Conservation (phyloP, 2,329 filamentous ascomycete genomes). For the Penicillium sp. region DNA sequence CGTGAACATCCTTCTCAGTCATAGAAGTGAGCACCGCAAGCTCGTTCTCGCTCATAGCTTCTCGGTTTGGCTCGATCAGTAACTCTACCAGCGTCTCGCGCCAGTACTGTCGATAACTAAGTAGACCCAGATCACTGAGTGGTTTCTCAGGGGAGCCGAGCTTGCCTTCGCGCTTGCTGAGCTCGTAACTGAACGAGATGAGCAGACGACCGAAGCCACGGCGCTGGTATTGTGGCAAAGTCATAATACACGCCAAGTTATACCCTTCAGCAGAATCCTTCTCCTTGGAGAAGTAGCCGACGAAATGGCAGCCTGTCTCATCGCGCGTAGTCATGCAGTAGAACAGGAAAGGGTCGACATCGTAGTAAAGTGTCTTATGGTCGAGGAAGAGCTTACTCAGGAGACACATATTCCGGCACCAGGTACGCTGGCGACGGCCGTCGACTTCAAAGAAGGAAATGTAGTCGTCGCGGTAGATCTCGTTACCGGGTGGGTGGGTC, state of each 20-base stretch:
- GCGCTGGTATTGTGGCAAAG: slow-evolving; percentile 91
- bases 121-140: slow-evolving; percentile 84
- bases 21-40: slow-evolving; percentile 79
- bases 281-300: slow-evolving; percentile 99
- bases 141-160: slow-evolving; percentile 96
- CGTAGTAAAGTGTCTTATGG: slow-evolving; percentile 97
- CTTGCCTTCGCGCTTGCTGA: slow-evolving; percentile 92
- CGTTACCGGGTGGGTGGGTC: slow-evolving; percentile 91
- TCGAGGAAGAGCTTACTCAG: slow-evolving; percentile 97
- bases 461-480: slow-evolving; percentile 89
- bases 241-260: slow-evolving; percentile 97
- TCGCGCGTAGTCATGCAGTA: slow-evolving; percentile 96
- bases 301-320: slow-evolving; percentile 88
- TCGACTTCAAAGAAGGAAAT: slow-evolving; percentile 98
- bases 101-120: slow-evolving; percentile 98
- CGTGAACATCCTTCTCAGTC: slow-evolving; percentile 96
- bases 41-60: slow-evolving; percentile 74
- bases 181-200: slow-evolving; percentile 96
- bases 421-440: slow-evolving; percentile 94
- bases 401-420: slow-evolving; percentile 95
- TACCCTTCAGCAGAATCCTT: slow-evolving; percentile 96
- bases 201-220: slow-evolving; percentile 90
- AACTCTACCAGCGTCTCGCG: slow-evolving; percentile 89
- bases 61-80: slow-evolving; percentile 69
- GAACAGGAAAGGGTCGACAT: slow-evolving; percentile 95